Evolutionary conservation across 2,329 filamentous ascomycete species (phyloP).

Genomic region (Phaeosphaeria sp.): DNA sequence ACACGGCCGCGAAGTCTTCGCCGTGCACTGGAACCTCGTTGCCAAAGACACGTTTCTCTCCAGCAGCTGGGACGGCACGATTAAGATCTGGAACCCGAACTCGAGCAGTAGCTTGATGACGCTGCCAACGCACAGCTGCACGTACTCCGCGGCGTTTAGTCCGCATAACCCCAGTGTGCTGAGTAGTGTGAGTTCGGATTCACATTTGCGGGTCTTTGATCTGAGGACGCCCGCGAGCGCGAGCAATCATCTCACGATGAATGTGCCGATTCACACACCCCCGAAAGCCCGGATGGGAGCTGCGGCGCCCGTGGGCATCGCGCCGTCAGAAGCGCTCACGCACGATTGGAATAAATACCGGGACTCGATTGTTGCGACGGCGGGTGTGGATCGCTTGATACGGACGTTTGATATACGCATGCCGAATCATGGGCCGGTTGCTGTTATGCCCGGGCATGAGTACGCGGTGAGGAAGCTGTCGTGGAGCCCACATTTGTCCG

Average conservation of each 20-base stretch:
- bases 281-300: slow-evolving; percentile 59
- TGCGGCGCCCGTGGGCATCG: slow-evolving; percentile 50
- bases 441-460: slow-evolving; percentile 82
- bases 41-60: slow-evolving; percentile 90
- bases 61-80: slow-evolving; percentile 93
- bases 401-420: slow-evolving; percentile 90
- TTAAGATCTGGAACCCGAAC: slow-evolving; percentile 94
- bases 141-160: slow-evolving; percentile 90
- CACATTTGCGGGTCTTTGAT: slow-evolving; percentile 88
- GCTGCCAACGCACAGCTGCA: slow-evolving; percentile 89
- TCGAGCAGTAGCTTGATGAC: slow-evolving; percentile 78
- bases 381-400: slow-evolving; percentile 85
- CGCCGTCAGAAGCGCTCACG: slow-evolving; percentile 85
- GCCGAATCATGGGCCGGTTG: slow-evolving; percentile 73
- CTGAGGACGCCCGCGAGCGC: slow-evolving; percentile 84
- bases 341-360: slow-evolving; percentile 99
- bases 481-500: slow-evolving; percentile 93
- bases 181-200: slow-evolving; percentile 88
- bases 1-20: slow-evolving; percentile 91
- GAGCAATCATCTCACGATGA: slow-evolving; percentile 83
- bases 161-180: slow-evolving; percentile 86
- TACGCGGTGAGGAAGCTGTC: slow-evolving; percentile 86
- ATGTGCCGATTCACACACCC: slow-evolving; percentile 81
- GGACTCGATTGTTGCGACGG: slow-evolving; percentile 82
- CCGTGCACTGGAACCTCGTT: slow-evolving; percentile 89